phyloP scores from a whole-genome alignment of 1,284 basidiomycete species.

The Volvariella volvacea region DNA sequence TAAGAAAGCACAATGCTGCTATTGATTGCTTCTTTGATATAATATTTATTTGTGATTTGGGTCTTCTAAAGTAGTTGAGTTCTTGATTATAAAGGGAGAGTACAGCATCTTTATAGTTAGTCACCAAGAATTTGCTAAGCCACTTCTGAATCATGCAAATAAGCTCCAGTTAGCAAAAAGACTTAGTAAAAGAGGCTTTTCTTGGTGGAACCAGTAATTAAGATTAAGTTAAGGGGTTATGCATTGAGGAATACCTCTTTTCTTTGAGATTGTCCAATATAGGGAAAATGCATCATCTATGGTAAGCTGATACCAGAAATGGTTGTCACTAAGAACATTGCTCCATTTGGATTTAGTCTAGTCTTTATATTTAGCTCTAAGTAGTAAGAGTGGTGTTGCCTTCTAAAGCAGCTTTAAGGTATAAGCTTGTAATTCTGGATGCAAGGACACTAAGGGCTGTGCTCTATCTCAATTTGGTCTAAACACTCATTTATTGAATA shows the following conservation, averaged over 20 bases:
- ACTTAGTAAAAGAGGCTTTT: slow-evolving; percentile 14
- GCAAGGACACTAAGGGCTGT: slow-evolving; percentile 12
- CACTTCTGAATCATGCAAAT: slow-evolving; percentile 13
- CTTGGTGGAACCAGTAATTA: slow-evolving; percentile 16
- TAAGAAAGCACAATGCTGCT: slow-evolving; percentile 15
- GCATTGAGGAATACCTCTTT: slow-evolving; percentile 14
- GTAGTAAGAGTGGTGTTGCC: slow-evolving; percentile 12
- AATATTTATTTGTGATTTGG: slow-evolving; percentile 1
- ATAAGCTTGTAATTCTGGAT: slow-evolving; percentile 14
- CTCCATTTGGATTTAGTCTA: slow-evolving; percentile 13
- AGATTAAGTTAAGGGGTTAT: slow-evolving; percentile 16
- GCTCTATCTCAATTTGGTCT: slow-evolving; percentile 12
- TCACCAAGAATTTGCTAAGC: slow-evolving; percentile 10
- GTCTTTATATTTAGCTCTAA: slow-evolving; percentile 10
- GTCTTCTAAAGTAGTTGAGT: slow-evolving; percentile 10
- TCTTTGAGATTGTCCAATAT: slow-evolving; percentile 13
- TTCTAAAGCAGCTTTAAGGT: slow-evolving; percentile 12
- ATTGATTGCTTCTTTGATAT: slow-evolving; percentile 10
- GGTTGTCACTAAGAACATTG: slow-evolving; percentile 10
- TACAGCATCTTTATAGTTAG: slow-evolving; percentile 16
- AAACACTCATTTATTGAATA: too few relatives aligned
- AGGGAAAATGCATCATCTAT: slow-evolving; percentile 14
- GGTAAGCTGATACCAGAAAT: slow-evolving; percentile 10
- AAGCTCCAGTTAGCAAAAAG: slow-evolving; percentile 11
- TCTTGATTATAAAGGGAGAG: slow-evolving; percentile 12